Evolutionary conservation across 306 rosid species (phyloP).

Genomic region (Dalbergia oliveri): DNA sequence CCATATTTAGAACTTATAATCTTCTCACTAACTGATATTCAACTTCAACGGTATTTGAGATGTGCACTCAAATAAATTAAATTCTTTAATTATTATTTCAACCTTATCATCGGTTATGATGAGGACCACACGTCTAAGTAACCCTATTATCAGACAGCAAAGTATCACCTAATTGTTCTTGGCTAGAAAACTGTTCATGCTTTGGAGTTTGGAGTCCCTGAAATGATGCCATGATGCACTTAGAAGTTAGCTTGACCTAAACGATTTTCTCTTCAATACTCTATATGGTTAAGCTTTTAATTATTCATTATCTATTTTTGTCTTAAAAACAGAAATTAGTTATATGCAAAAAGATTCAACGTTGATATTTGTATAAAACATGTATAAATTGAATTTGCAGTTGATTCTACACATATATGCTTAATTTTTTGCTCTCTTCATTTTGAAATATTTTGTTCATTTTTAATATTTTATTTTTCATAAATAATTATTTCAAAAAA

Average conservation of each 20-base stretch:
- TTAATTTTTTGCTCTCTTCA: neutral
- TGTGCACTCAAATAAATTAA: slow-evolving; percentile 4
- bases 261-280: neutral
- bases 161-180: slow-evolving; percentile 36
- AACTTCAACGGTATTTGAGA: neutral
- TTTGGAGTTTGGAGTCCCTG: slow-evolving; percentile 9
- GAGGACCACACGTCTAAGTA: slow-evolving; percentile 15
- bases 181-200: neutral
- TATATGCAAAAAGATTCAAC: neutral
- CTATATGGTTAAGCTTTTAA: neutral
- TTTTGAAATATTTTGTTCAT: too few relatives aligned
- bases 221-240: neutral
- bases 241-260: neutral
- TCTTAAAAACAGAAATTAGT: neutral
- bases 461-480: too few relatives aligned
- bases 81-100: slow-evolving; percentile 19
- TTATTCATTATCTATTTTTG: neutral
- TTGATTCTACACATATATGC: neutral
- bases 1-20: too few relatives aligned
- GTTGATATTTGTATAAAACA: neutral
- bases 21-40: neutral
- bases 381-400: neutral
- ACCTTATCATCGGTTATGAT: neutral
- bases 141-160: slow-evolving; percentile 17
- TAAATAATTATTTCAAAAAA: too few relatives aligned